Evolutionary conservation across 2,329 filamentous ascomycete genomes (phyloP).

Genomic region (Myriosclerotinia curreyana): DNA sequence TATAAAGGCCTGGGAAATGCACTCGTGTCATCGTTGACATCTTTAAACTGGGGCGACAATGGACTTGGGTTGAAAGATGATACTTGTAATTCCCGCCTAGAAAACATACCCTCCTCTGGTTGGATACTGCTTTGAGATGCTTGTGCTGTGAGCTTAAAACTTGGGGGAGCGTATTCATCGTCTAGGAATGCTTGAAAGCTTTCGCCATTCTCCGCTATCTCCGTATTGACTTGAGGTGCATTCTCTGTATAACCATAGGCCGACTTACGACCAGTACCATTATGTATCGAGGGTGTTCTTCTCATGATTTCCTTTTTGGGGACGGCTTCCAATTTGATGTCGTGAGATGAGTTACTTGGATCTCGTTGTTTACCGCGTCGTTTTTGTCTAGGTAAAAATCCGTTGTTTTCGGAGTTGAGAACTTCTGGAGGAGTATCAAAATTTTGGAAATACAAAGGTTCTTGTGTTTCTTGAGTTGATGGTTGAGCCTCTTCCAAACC

Average conservation of each 20-base stretch:
- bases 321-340: background rate
- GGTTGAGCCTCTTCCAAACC: background rate
- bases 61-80: background rate
- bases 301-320: background rate
- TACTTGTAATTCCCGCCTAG: background rate
- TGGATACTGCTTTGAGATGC: constrained; percentile 15
- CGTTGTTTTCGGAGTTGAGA: background rate
- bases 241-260: background rate
- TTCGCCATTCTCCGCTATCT: background rate
- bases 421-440: constrained; percentile 19
- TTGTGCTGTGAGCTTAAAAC: constrained; percentile 8
- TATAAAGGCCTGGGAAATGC: constrained; percentile 22
- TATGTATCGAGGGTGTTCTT: constrained; percentile 17
- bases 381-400: constrained; percentile 14
- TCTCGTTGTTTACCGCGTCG: background rate
- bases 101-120: constrained; percentile 22
- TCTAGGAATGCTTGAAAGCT: constrained; percentile 6
- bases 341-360: background rate
- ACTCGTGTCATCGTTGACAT: constrained; percentile 24
- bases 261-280: background rate
- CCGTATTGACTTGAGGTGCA: background rate
- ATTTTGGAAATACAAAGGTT: constrained; percentile 12
- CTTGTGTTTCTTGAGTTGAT: background rate
- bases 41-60: constrained; percentile 17
- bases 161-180: background rate